Conservation (phyloP, 2,329 filamentous ascomycete species). For the Ceratocystiopsis brevicomis region DNA sequence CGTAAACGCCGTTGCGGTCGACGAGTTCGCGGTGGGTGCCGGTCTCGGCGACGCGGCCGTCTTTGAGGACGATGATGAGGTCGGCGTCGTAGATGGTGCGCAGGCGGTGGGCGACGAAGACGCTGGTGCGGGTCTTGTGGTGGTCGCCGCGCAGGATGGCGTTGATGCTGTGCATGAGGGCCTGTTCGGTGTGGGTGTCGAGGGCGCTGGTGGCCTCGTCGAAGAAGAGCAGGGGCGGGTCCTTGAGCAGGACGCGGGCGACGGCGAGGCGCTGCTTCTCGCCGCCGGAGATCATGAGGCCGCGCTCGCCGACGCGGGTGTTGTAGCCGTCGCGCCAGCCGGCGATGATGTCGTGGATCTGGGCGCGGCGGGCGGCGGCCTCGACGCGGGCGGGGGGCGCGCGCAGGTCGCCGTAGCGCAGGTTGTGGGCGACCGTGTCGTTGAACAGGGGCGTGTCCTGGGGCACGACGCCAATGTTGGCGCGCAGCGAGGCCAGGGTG, state of each 20-base stretch:
- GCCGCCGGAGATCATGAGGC: constrained; percentile 27
- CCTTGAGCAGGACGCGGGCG: constrained; percentile 19
- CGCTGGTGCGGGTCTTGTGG: constrained; percentile 61
- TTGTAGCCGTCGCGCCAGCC: constrained; percentile 74
- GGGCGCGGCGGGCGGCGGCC: constrained; percentile 62
- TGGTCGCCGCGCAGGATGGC: constrained; percentile 56
- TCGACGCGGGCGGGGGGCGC: constrained; percentile 55
- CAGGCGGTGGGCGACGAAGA: constrained; percentile 85
- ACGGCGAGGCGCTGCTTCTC: constrained; percentile 38
- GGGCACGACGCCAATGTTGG: constrained; percentile 81
- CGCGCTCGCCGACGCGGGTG: constrained; percentile 55
- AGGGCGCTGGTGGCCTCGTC: constrained; percentile 13
- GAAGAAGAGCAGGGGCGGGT: constrained; percentile 20
- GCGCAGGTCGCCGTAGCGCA: constrained; percentile 65
- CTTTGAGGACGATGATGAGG: constrained; percentile 75
- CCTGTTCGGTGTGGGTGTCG: constrained; percentile 59
- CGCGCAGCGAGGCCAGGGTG: constrained; percentile 61
- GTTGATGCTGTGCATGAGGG: constrained; percentile 80
- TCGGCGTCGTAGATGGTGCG: constrained; percentile 89
- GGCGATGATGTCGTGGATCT: constrained; percentile 66
- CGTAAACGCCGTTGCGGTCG: constrained; percentile 60
- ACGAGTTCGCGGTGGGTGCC: constrained; percentile 77
- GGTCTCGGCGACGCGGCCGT: constrained; percentile 69
- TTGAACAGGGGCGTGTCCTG: constrained; percentile 97
- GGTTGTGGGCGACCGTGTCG: constrained; percentile 88